Evolutionary conservation across 176 grass and related monocot genomes (phyloP).

Genomic region (Carex cristatella): DNA sequence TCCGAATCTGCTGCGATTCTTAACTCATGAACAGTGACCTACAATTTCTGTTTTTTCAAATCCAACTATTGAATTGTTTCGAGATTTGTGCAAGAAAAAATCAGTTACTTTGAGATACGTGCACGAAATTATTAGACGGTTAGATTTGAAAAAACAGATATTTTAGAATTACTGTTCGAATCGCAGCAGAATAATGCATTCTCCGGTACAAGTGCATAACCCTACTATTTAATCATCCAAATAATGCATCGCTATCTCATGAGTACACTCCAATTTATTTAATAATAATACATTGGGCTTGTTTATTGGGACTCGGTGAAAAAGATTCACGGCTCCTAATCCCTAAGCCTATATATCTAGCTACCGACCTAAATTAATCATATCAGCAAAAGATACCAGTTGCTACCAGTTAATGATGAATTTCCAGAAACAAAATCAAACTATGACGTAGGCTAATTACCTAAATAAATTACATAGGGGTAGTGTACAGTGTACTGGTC

Average conservation of each 20-base stretch:
- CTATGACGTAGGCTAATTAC: background rate
- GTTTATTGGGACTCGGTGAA: background rate
- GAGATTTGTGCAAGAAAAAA: no score
- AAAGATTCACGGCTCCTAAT: background rate
- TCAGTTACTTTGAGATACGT: no score
- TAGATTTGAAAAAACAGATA: no score
- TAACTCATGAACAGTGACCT: no score
- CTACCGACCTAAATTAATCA: background rate
- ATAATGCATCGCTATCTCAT: background rate
- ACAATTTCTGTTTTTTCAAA: no score
- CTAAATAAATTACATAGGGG: no score
- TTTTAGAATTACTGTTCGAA: no score
- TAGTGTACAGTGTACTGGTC: no score
- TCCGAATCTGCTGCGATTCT: no score
- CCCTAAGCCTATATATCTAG: background rate
- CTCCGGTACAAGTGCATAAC: background rate
- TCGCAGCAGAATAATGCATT: no score
- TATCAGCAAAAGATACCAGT: background rate
- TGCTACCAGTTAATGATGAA: background rate
- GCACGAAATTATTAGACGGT: no score
- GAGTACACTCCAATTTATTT: background rate
- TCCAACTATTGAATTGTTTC: no score
- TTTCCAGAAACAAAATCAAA: background rate
- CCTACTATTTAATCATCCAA: background rate
- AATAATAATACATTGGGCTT: background rate